phyloP scores from a whole-genome alignment of 495 filamentous ascomycete genomes.

The Aspergillus egyptiacus region DNA sequence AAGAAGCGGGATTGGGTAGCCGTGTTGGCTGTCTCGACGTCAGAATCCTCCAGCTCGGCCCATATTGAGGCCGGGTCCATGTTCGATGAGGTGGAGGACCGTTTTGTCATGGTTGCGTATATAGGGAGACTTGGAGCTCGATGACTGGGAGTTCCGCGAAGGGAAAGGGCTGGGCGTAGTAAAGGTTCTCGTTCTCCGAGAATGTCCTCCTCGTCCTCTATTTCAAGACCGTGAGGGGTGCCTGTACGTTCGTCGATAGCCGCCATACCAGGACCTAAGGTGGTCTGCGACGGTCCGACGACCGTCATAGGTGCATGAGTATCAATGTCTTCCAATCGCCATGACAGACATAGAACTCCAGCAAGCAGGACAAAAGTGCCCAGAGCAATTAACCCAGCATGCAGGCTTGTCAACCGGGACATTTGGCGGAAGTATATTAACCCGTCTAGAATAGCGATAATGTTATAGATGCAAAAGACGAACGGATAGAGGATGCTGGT shows the following conservation, averaged over 20 bases:
- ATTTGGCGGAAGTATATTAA: conserved; percentile 95
- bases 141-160: conserved; percentile 21
- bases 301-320: conserved; percentile 43
- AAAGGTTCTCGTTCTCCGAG: conserved; percentile 39
- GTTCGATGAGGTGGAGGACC: conserved; percentile 24
- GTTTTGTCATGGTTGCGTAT: conserved; percentile 22
- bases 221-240: conserved; percentile 18
- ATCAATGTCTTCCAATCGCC: conserved; percentile 77
- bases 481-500: conserved; percentile 96
- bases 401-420: conserved; percentile 64
- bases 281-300: conserved; percentile 34
- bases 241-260: conserved; percentile 34
- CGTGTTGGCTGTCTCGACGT: conserved; percentile 22
- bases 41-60: conserved; percentile 47
- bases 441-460: conserved; percentile 95
- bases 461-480: conserved; percentile 99
- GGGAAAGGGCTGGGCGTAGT: conserved; percentile 20
- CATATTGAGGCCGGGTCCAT: conserved; percentile 44
- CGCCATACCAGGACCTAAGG: conserved; percentile 41
- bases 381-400: conserved; percentile 77
- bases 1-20: conserved; percentile 15
- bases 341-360: conserved; percentile 88
- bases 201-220: conserved; percentile 31
- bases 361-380: conserved; percentile 80
- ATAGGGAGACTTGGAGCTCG: conserved; percentile 38